phyloP scores from a whole-genome alignment of 2,329 filamentous ascomycete genomes.

The Davidsoniella australis region DNA sequence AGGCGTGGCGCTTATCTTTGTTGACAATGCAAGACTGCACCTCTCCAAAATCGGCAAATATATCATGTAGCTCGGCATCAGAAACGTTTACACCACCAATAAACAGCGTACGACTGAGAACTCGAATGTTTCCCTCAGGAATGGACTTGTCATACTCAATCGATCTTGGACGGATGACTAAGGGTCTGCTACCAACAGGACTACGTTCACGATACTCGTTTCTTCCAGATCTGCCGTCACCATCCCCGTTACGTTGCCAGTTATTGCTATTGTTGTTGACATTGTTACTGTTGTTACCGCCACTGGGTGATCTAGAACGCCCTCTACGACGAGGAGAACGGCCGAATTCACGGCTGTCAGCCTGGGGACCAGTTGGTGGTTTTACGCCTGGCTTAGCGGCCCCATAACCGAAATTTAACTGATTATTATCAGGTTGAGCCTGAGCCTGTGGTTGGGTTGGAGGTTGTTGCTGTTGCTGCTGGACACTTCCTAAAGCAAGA shows the following conservation, averaged over 20 bases:
- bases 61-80: slow-evolving; percentile 62
- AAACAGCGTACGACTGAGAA: slow-evolving; percentile 86
- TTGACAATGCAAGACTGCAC: slow-evolving; percentile 98
- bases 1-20: slow-evolving; percentile 92
- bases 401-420: slow-evolving; percentile 5
- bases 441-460: neutral
- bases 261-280: neutral
- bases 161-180: slow-evolving; percentile 26
- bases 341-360: slow-evolving; percentile 17
- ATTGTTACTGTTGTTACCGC: neutral
- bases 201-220: slow-evolving; percentile 53
- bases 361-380: slow-evolving; percentile 10
- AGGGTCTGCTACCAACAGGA: slow-evolving; percentile 25
- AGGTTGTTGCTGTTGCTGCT: neutral
- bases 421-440: neutral
- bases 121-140: slow-evolving; percentile 65
- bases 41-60: slow-evolving; percentile 67
- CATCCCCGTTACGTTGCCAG: slow-evolving; percentile 27
- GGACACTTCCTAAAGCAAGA: slow-evolving; percentile 6
- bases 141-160: slow-evolving; percentile 63
- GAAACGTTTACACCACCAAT: slow-evolving; percentile 84
- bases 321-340: slow-evolving; percentile 44
- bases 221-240: slow-evolving; percentile 18
- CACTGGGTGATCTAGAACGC: slow-evolving; percentile 47
- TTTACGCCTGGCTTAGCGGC: slow-evolving; percentile 3